phyloP scores from a whole-genome alignment of 495 filamentous ascomycete species.

The Aspergillus ostianus region DNA sequence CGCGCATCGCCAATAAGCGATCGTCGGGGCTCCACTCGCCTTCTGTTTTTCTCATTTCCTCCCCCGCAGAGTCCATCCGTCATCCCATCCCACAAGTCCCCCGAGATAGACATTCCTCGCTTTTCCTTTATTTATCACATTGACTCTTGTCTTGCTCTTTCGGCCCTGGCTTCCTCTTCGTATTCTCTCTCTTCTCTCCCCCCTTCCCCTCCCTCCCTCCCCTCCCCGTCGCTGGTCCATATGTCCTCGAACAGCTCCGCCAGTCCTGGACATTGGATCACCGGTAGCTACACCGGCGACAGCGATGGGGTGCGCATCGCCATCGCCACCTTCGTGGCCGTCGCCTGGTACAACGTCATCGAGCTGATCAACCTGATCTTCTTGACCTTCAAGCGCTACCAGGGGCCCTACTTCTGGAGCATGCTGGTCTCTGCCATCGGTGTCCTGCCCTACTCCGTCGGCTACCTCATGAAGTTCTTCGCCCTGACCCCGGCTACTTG shows the following conservation, averaged over 20 bases:
- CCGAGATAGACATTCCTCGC: background rate
- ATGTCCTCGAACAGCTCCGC: constrained; percentile 9
- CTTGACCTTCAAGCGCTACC: constrained; percentile 41
- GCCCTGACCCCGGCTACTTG: constrained; percentile 26
- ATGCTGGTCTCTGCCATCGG: constrained; percentile 43
- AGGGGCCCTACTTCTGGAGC: constrained; percentile 51
- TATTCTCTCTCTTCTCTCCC: background rate
- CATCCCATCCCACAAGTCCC: no score
- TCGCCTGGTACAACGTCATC: constrained; percentile 43
- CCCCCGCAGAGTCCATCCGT: background rate
- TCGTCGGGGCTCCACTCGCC: background rate
- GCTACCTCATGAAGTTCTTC: constrained; percentile 53
- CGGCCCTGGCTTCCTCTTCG: background rate
- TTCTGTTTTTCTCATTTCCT: background rate
- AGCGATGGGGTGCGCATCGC: constrained; percentile 25
- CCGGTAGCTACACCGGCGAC: constrained; percentile 22
- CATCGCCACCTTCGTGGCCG: constrained; percentile 39
- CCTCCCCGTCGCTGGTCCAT: background rate
- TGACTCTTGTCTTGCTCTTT: background rate
- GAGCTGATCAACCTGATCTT: constrained; percentile 44
- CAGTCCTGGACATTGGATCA: constrained; percentile 23
- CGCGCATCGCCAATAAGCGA: background rate
- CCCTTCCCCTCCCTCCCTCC: background rate
- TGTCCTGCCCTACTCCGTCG: constrained; percentile 48
- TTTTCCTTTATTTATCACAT: background rate